A percentile compares a stretch with the other conserved stretches of the same genome.
These are phyloP conservation scores for Lophiostoma macrostomum DNA, from an alignment of 495 filamentous ascomycete genomes.

Conservation along the genomic window DNA sequence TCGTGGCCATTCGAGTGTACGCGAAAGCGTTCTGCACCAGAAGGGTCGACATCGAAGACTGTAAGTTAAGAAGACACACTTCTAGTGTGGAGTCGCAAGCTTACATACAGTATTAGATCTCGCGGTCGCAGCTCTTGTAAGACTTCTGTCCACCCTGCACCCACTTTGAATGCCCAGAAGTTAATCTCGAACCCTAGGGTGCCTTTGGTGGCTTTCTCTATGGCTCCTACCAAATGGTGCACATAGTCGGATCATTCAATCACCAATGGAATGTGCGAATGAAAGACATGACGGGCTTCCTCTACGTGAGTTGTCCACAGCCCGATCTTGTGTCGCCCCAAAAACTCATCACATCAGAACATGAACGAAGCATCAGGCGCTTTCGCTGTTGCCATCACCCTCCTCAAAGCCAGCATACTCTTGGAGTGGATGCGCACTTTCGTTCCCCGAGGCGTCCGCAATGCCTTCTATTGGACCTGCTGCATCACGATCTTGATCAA, in stretches of 20 bases:
- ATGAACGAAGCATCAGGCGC: not conserved
- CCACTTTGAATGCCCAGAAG: too few relatives aligned
- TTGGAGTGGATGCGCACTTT: conserved; percentile 13
- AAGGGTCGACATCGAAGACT: not conserved
- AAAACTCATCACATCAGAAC: too few relatives aligned
- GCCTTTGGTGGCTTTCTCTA: too few relatives aligned
- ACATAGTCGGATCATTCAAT: too few relatives aligned
- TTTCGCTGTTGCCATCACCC: not conserved
- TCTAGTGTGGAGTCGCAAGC: too few relatives aligned
- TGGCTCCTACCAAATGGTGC: too few relatives aligned
- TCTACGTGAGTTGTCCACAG: too few relatives aligned
- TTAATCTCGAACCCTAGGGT: too few relatives aligned
- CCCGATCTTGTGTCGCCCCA: too few relatives aligned
- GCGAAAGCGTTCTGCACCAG: not conserved
- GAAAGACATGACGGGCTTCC: not conserved
- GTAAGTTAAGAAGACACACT: too few relatives aligned
- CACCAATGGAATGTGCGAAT: conserved; percentile 12
- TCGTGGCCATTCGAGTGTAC: conserved; percentile 2
- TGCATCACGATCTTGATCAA: conserved; percentile 2
- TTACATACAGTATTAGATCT: conserved; percentile 2
- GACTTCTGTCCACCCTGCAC: too few relatives aligned
- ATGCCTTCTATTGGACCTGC: not conserved
- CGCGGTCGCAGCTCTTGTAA: conserved; percentile 2
- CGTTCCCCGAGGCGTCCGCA: not conserved
- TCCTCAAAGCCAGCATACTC: conserved; percentile 13